Conservation (phyloP, 169 alveolate species). For the Eimeria maxima region DNA sequence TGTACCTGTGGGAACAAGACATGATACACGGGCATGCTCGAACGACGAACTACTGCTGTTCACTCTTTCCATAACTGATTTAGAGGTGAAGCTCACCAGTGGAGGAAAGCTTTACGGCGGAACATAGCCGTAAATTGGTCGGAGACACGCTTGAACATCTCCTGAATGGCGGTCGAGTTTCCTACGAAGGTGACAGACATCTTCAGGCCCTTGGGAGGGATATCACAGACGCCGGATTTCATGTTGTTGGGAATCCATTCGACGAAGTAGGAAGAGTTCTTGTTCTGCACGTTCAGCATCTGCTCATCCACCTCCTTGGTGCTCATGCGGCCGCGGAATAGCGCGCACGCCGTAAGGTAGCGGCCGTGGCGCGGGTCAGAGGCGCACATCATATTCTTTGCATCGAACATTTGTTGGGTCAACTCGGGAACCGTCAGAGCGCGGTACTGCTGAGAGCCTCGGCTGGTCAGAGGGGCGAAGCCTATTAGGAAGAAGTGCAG, state of each 20-base stretch:
- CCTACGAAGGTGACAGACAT: conserved; percentile 99
- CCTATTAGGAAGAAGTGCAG: conserved; percentile 99
- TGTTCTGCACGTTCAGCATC: conserved; percentile 99
- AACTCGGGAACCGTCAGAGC: conserved; percentile 98
- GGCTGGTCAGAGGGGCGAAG: conserved; percentile 99
- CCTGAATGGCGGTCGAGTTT: conserved; percentile 98
- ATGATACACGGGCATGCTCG: not conserved
- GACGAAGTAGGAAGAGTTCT: conserved; percentile 99
- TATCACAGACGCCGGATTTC: conserved; percentile 97
- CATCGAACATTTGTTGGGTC: conserved; percentile 99
- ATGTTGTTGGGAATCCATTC: conserved; percentile 99
- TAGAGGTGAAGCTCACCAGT: conserved; percentile 94
- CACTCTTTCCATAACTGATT: not conserved
- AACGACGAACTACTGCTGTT: not conserved
- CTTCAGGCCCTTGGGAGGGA: conserved; percentile 99
- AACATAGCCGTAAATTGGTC: conserved; percentile 99
- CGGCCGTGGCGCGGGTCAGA: conserved; percentile 99
- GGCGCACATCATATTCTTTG: conserved; percentile 99
- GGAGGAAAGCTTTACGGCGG: conserved; percentile 99
- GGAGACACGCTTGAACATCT: conserved; percentile 98
- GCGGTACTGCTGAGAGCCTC: conserved; percentile 99
- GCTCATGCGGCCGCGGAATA: conserved; percentile 99
- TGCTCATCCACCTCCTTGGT: conserved; percentile 99
- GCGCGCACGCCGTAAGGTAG: conserved; percentile 99
- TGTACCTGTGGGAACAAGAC: conserved; percentile 79